Conservation (phyloP, 331 rosid species). For the Telfairia occidentalis region DNA sequence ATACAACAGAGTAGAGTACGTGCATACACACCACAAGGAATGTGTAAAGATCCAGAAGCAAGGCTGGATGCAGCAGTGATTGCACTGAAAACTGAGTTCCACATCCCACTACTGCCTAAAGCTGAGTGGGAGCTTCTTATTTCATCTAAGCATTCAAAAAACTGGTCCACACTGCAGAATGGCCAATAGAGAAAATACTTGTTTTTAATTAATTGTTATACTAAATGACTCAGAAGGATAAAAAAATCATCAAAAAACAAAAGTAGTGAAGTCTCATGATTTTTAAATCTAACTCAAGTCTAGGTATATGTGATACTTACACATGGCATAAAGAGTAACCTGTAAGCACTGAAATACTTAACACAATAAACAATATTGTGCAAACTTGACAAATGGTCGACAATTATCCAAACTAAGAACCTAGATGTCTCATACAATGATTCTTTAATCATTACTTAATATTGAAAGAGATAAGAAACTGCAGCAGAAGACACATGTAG, state of each 20-base stretch:
- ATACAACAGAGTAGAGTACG: constrained; percentile 8
- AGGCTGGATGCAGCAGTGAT: constrained; percentile 93
- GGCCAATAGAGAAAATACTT: constrained; percentile 12
- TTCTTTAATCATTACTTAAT: background rate
- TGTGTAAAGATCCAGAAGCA: constrained; percentile 83
- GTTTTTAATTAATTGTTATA: background rate
- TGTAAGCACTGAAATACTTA: background rate
- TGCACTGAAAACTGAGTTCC: constrained; percentile 95
- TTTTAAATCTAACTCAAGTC: background rate
- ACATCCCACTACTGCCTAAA: constrained; percentile 82
- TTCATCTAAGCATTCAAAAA: constrained; percentile 94
- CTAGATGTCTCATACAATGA: background rate
- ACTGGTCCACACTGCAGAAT: constrained; percentile 82
- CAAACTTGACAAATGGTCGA: constrained; percentile 1
- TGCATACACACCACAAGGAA: constrained; percentile 52
- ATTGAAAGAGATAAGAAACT: background rate
- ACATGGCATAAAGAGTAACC: background rate
- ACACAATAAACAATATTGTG: background rate
- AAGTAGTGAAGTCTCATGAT: background rate
- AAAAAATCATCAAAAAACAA: background rate
- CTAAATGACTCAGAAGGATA: background rate
- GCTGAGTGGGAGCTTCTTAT: constrained; percentile 85
- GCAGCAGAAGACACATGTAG: background rate
- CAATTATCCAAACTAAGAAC: background rate
- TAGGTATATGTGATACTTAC: background rate